A percentile compares a stretch with the other conserved stretches of the same genome.
Evolutionary conservation across 2,329 filamentous ascomycete genomes (phyloP).

Genomic region (Thielaviopsis euricoi): DNA sequence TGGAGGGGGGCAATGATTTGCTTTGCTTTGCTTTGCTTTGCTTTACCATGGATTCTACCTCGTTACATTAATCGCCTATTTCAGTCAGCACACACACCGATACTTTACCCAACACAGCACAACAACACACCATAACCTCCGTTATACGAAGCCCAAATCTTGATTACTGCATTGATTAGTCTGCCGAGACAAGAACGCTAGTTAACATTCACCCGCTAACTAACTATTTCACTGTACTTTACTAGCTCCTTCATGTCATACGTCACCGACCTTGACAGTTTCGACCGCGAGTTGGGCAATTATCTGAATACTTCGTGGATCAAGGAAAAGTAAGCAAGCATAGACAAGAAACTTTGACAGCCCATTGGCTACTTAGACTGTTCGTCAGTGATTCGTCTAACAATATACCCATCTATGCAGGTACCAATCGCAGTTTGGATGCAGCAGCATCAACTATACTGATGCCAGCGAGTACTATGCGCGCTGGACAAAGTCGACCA

Average conservation of each 20-base stretch:
- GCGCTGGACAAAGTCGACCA: constrained; percentile 76
- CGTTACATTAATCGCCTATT: too few species aligned
- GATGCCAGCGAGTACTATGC: constrained; percentile 77
- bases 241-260: constrained; percentile 67
- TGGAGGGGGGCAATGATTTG: not conserved
- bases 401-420: constrained; percentile 27
- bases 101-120: too few species aligned
- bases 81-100: too few species aligned
- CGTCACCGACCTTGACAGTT: constrained; percentile 59
- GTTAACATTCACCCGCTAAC: constrained; percentile 13
- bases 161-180: constrained; percentile 13
- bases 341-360: too few species aligned
- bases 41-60: constrained; percentile 34
- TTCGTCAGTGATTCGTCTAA: not conserved
- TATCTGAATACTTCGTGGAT: constrained; percentile 67
- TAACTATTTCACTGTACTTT: too few species aligned
- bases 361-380: too few species aligned
- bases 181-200: not conserved
- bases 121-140: constrained; percentile 28
- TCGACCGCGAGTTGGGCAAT: constrained; percentile 56
- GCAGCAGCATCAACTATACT: constrained; percentile 55
- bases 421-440: constrained; percentile 70
- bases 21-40: constrained; percentile 16
- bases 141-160: constrained; percentile 50
- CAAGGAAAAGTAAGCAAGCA: constrained; percentile 49